Percentiles rank a stretch among this genome's conserved stretches.
These are phyloP conservation scores for Volvariella volvacea DNA, from an alignment of 1,284 basidiomycete genomes.

Conservation along the genomic window DNA sequence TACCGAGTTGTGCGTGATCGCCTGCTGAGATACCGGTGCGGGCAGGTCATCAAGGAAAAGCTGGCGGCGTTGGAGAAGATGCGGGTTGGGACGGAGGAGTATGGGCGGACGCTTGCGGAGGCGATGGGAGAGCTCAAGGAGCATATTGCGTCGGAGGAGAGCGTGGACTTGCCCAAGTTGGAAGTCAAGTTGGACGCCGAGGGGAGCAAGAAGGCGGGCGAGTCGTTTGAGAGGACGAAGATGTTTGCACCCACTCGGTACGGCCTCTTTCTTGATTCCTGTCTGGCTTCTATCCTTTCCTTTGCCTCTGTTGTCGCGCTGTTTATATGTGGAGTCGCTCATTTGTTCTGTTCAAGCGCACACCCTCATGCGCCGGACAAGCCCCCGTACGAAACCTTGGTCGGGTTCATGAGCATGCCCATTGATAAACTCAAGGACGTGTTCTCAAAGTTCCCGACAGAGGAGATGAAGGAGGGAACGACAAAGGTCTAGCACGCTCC, in stretches of 20 bases:
- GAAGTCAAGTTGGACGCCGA: conserved; percentile 38
- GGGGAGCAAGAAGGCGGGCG: conserved; percentile 35
- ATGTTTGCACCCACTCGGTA: conserved; percentile 57
- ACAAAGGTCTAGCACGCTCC: no score
- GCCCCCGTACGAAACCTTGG: conserved; percentile 57
- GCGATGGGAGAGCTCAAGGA: conserved; percentile 42
- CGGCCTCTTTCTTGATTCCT: no score
- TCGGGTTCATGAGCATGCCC: conserved; percentile 47
- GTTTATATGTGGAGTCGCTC: conserved; percentile 9
- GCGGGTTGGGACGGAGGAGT: conserved; percentile 34
- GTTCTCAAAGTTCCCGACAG: conserved; percentile 50
- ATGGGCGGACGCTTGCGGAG: conserved; percentile 31
- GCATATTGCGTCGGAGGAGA: conserved; percentile 54
- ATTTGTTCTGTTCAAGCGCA: conserved; percentile 25
- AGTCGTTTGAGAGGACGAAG: conserved; percentile 50
- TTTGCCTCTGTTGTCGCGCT: not conserved
- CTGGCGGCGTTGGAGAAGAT: conserved; percentile 42
- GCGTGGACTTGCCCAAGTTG: conserved; percentile 47
- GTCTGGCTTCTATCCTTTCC: conserved; percentile 3
- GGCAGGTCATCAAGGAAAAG: conserved; percentile 39
- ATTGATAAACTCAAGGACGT: conserved; percentile 56
- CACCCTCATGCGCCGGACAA: conserved; percentile 48
- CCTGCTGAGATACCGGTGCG: not conserved
- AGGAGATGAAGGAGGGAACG: conserved; percentile 49
- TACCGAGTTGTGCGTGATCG: no score